phyloP scores from a whole-genome alignment of 305 asterid species.

The Fraxinus xanthoxyloides region DNA sequence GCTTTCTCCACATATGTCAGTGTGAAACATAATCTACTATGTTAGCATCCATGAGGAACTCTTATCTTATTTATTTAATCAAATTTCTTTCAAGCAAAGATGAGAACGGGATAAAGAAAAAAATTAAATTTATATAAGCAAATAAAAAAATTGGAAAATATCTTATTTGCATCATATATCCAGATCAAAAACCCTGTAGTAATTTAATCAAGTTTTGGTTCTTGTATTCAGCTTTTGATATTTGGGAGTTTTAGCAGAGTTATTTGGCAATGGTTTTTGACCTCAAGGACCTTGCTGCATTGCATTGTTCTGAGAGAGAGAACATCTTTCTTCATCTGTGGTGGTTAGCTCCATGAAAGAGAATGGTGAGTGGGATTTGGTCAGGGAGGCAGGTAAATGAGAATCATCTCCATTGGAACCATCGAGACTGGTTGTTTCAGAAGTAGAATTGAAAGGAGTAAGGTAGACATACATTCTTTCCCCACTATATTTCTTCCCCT shows the following conservation, averaged over 20 bases:
- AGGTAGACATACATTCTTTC: neutral
- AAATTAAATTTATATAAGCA: too few species aligned
- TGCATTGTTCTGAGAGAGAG: neutral
- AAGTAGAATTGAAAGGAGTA: neutral
- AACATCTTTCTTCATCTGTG: neutral
- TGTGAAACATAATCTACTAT: neutral
- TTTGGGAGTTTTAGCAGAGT: neutral
- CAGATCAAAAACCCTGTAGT: neutral
- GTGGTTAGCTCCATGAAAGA: neutral
- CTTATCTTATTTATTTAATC: neutral
- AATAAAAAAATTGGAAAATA: neutral
- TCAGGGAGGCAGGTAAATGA: neutral
- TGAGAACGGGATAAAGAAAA: neutral
- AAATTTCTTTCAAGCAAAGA: neutral
- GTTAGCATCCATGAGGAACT: neutral
- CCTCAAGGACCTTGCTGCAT: neutral
- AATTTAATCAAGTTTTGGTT: neutral
- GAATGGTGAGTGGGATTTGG: neutral
- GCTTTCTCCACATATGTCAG: neutral
- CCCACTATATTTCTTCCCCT: neutral
- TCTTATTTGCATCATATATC: neutral
- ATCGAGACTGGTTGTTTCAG: neutral
- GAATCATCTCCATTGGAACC: neutral
- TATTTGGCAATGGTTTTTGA: neutral
- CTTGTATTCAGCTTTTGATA: neutral